phyloP scores from a whole-genome alignment of 306 rosid species.

The Senna tora region DNA sequence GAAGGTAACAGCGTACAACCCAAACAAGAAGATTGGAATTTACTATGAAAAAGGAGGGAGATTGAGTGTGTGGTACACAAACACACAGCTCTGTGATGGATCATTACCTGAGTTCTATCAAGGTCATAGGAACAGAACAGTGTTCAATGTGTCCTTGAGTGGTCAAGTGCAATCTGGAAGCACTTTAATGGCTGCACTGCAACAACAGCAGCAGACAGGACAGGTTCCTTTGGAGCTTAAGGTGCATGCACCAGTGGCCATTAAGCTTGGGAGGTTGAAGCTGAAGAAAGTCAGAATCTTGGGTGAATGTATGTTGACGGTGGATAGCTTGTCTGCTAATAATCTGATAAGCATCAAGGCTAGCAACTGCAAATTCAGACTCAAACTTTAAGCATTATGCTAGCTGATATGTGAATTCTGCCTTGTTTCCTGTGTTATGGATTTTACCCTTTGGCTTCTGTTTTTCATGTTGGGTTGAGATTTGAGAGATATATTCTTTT shows the following conservation, averaged over 20 bases:
- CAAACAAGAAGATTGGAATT: constrained; percentile 84
- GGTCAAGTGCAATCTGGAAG: constrained; percentile 77
- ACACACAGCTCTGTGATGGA: constrained; percentile 77
- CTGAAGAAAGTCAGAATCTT: constrained; percentile 68
- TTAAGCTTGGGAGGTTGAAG: constrained; percentile 75
- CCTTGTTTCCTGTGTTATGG: background rate
- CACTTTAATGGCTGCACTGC: constrained; percentile 69
- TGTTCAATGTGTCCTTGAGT: constrained; percentile 60
- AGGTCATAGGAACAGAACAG: constrained; percentile 80
- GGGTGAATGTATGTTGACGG: constrained; percentile 74
- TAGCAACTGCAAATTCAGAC: constrained; percentile 63
- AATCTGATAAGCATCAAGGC: constrained; percentile 79
- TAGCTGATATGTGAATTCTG: background rate
- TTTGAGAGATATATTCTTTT: constrained; percentile 15
- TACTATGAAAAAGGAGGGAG: constrained; percentile 77
- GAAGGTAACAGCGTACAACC: constrained; percentile 73
- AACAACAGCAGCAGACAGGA: constrained; percentile 81
- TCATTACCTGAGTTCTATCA: constrained; percentile 78
- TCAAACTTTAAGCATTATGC: constrained; percentile 52
- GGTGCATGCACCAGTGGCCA: constrained; percentile 69
- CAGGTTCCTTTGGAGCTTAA: constrained; percentile 72
- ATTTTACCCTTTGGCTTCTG: background rate
- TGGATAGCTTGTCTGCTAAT: constrained; percentile 75
- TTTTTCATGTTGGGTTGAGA: background rate
- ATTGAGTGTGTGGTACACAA: constrained; percentile 74